Conservation (phyloP, 805 yeast species). For the Candida michaelii region DNA sequence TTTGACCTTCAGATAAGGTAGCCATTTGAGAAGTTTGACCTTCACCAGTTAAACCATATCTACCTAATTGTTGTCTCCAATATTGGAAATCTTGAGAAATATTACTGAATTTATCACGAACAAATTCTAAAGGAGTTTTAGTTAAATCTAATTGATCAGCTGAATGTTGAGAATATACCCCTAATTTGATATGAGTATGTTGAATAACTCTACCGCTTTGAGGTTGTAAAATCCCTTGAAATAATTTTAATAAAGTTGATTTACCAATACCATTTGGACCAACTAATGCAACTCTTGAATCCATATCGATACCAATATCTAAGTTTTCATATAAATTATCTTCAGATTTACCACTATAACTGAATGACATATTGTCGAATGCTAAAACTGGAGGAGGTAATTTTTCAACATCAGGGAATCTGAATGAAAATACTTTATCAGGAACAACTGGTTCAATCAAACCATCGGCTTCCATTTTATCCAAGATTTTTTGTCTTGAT, state of each 20-base stretch:
- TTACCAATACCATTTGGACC: slow-evolving; percentile 99
- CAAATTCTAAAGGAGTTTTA: slow-evolving; percentile 93
- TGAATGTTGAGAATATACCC: slow-evolving; percentile 98
- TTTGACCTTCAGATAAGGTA: slow-evolving; percentile 97
- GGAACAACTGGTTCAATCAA: slow-evolving; percentile 87
- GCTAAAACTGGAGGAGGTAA: slow-evolving; percentile 98
- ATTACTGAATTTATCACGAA: slow-evolving; percentile 86
- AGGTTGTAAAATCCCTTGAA: slow-evolving; percentile 91
- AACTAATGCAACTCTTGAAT: slow-evolving; percentile 94
- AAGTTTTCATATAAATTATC: slow-evolving; percentile 86
- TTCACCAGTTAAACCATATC: slow-evolving; percentile 98
- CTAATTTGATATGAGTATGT: slow-evolving; percentile 96
- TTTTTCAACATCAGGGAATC: slow-evolving; percentile 93
- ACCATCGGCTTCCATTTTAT: slow-evolving; percentile 99
- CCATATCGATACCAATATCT: slow-evolving; percentile 99
- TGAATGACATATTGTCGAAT: slow-evolving; percentile 90
- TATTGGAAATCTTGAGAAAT: slow-evolving; percentile 98
- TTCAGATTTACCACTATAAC: slow-evolving; percentile 81
- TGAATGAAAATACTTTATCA: slow-evolving; percentile 91
- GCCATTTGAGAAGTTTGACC: slow-evolving; percentile 99
- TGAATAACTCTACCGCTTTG: slow-evolving; percentile 95
- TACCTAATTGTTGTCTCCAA: slow-evolving; percentile 97
- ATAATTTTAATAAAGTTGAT: slow-evolving; percentile 89
- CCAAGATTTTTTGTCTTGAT: slow-evolving; percentile 98
- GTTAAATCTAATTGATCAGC: slow-evolving; percentile 97